These are phyloP conservation scores for Aspergillus glaucus DNA, from an alignment of 2,329 filamentous ascomycete genomes.

Conservation along the genomic window DNA sequence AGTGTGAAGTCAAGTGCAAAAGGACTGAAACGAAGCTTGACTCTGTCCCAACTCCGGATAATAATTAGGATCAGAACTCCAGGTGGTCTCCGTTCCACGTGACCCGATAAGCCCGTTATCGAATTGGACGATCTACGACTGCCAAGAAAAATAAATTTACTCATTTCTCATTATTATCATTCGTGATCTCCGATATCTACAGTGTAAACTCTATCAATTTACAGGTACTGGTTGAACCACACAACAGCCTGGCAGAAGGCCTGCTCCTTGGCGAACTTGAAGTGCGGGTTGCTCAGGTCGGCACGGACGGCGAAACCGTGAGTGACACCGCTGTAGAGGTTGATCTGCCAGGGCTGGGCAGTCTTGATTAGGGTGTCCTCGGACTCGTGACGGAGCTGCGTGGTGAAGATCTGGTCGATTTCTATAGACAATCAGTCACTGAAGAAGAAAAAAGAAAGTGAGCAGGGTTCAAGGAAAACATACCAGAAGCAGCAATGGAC, in stretches of 20 bases:
- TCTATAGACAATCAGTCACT: conserved; percentile 33
- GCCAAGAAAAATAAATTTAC: no score
- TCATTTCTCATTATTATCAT: no score
- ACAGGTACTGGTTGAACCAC: conserved; percentile 66
- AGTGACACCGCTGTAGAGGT: conserved; percentile 61
- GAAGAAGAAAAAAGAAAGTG: background rate
- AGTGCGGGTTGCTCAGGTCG: conserved; percentile 52
- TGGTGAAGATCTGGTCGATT: conserved; percentile 60
- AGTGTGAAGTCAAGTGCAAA: no score
- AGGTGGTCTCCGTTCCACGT: no score
- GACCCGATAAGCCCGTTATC: no score
- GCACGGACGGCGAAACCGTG: conserved; percentile 72
- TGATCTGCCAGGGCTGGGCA: conserved; percentile 66
- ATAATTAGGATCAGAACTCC: no score
- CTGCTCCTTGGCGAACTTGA: conserved; percentile 70
- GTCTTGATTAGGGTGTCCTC: conserved; percentile 57
- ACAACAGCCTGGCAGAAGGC: conserved; percentile 70
- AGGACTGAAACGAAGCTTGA: no score
- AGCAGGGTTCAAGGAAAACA: conserved; percentile 9
- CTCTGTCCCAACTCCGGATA: no score
- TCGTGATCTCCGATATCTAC: no score
- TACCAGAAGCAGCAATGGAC: conserved; percentile 55
- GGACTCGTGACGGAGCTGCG: conserved; percentile 57
- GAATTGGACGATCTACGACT: no score
- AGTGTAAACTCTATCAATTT: conserved; percentile 5